Evolutionary conservation across 2,329 filamentous ascomycete genomes (phyloP).

Genomic region (Colletotrichum sp.): DNA sequence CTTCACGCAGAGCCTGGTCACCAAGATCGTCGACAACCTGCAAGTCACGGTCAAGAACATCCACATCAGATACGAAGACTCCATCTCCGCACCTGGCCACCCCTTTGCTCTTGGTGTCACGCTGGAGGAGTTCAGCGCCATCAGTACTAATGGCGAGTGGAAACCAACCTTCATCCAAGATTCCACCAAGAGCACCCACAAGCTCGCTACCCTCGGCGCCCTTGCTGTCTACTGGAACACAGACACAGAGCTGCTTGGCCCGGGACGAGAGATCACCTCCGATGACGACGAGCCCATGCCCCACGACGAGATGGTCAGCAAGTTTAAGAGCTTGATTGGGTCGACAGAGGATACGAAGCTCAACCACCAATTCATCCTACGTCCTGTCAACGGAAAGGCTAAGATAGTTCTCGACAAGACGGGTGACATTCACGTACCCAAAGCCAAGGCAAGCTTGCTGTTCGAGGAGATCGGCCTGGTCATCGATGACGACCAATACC

Average conservation of each 20-base stretch:
- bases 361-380: constrained; percentile 90
- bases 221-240: constrained; percentile 99
- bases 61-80: constrained; percentile 97
- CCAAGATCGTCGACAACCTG: constrained; percentile 97
- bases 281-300: constrained; percentile 65
- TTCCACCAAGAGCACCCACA: constrained; percentile 83
- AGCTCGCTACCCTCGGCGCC: constrained; percentile 88
- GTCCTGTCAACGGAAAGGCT: constrained; percentile 92
- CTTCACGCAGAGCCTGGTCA: constrained; percentile 93
- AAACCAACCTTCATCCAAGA: constrained; percentile 95
- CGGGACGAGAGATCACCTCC: constrained; percentile 74
- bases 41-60: constrained; percentile 99
- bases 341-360: constrained; percentile 63
- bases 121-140: constrained; percentile 93
- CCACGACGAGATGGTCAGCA: constrained; percentile 78
- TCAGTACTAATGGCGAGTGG: constrained; percentile 96
- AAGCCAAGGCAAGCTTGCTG: constrained; percentile 87
- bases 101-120: constrained; percentile 94
- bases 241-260: constrained; percentile 82
- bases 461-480: constrained; percentile 98
- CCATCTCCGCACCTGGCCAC: constrained; percentile 91
- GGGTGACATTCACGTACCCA: constrained; percentile 77
- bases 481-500: constrained; percentile 97
- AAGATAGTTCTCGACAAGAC: constrained; percentile 96
- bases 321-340: constrained; percentile 82